Evolutionary conservation across 345 rosid genomes (phyloP).

Genomic region (Kernera saxatilis): DNA sequence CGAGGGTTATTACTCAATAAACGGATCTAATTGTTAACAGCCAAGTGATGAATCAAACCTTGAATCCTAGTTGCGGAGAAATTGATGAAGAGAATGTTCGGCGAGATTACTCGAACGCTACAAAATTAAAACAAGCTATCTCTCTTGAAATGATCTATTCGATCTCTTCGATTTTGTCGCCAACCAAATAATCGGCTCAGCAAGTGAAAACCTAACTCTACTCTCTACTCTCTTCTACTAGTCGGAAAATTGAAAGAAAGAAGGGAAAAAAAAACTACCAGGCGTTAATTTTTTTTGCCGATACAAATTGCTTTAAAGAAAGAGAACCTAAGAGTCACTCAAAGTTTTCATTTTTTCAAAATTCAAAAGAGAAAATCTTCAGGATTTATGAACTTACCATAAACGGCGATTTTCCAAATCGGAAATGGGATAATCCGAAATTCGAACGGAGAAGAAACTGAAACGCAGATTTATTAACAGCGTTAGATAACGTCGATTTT

Average conservation of each 20-base stretch:
- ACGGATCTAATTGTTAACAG: background rate
- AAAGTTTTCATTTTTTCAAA: background rate
- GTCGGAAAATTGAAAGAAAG: background rate
- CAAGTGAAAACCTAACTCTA: background rate
- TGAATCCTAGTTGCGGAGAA: conserved; percentile 6
- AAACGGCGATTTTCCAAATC: conserved; percentile 21
- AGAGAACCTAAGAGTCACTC: conserved; percentile 3
- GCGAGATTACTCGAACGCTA: conserved; percentile 20
- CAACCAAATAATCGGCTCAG: conserved; percentile 22
- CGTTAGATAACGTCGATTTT: conserved; percentile 34
- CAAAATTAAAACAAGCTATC: background rate
- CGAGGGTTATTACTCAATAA: background rate
- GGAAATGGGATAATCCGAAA: conserved; percentile 2
- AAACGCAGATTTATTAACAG: conserved; percentile 37
- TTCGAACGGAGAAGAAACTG: conserved; percentile 12
- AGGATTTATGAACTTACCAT: conserved; percentile 40
- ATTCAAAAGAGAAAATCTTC: conserved; percentile 19
- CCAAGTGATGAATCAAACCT: conserved; percentile 11
- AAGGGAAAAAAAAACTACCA: background rate
- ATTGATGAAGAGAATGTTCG: conserved; percentile 12
- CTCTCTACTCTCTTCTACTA: background rate
- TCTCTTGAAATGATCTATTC: background rate
- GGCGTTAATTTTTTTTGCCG: background rate
- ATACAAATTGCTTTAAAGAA: conserved; percentile 2
- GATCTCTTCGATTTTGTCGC: conserved; percentile 26